Conservation (phyloP, 139 green algal species). For the Tetradesmus obliquus region DNA sequence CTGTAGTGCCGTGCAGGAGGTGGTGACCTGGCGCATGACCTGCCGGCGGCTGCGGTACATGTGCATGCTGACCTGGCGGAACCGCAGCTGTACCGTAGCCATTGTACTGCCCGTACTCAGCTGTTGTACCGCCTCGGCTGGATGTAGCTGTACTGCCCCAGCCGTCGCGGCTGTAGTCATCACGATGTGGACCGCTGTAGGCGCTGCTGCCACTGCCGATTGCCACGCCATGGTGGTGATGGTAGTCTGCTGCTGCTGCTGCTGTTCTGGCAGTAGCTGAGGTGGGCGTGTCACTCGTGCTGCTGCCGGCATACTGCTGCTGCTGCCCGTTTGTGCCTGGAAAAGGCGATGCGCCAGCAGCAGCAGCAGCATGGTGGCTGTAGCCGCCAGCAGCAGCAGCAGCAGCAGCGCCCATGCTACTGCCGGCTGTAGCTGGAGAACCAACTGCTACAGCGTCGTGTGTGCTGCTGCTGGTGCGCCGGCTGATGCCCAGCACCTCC, state of each 20-base stretch:
- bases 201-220: background rate
- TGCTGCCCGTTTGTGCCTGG: background rate
- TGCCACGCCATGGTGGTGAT: background rate
- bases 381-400: background rate
- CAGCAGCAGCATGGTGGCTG: background rate
- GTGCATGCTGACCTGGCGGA: constrained; percentile 7
- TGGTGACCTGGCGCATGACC: background rate
- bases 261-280: background rate
- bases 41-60: background rate
- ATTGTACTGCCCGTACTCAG: constrained; percentile 5
- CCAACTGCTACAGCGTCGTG: background rate
- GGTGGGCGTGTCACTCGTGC: background rate
- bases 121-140: background rate
- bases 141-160: background rate
- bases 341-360: background rate
- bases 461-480: background rate
- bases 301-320: background rate
- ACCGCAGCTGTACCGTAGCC: background rate
- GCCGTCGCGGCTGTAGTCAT: background rate
- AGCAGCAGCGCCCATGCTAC: background rate
- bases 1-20: background rate
- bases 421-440: background rate
- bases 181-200: background rate
- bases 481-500: constrained; percentile 11
- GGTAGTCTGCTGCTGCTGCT: background rate